Evolutionary conservation across 306 rosid species (phyloP).

Genomic region (Castanea crenata): DNA sequence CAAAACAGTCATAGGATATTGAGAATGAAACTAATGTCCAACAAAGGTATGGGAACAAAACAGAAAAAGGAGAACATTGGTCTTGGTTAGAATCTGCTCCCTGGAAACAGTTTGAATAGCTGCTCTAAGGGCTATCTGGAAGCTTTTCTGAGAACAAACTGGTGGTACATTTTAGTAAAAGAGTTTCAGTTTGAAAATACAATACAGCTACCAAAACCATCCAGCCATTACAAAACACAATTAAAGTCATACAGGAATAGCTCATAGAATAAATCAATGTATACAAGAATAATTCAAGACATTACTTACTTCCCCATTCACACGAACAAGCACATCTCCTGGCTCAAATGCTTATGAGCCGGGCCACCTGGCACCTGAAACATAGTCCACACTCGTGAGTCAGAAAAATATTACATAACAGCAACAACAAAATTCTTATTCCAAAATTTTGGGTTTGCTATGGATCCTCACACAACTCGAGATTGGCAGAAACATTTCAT

Average conservation of each 20-base stretch:
- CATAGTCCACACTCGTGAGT: conserved; percentile 29
- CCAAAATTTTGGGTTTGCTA: too few species aligned
- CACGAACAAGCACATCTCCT: conserved; percentile 91
- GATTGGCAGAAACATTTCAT: too few species aligned
- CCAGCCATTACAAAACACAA: not conserved
- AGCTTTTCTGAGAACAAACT: not conserved
- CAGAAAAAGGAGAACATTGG: not conserved
- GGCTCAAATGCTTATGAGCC: conserved; percentile 77
- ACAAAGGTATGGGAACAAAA: not conserved
- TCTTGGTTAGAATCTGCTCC: not conserved
- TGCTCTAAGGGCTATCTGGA: not conserved
- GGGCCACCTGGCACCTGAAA: conserved; percentile 98
- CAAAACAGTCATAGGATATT: not conserved
- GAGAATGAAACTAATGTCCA: not conserved
- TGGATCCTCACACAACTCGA: too few species aligned
- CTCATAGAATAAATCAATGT: not conserved
- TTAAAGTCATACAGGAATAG: not conserved
- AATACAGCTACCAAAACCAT: not conserved
- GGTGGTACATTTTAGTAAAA: not conserved
- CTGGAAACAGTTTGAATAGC: too few species aligned
- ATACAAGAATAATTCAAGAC: not conserved
- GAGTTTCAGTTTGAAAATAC: not conserved
- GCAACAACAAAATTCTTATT: too few species aligned
- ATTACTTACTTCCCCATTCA: conserved; percentile 86
- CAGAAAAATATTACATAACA: not conserved